These are phyloP conservation scores for Urostyla sp. DNA, from an alignment of 73 alveolate species.

Conservation along the genomic window DNA sequence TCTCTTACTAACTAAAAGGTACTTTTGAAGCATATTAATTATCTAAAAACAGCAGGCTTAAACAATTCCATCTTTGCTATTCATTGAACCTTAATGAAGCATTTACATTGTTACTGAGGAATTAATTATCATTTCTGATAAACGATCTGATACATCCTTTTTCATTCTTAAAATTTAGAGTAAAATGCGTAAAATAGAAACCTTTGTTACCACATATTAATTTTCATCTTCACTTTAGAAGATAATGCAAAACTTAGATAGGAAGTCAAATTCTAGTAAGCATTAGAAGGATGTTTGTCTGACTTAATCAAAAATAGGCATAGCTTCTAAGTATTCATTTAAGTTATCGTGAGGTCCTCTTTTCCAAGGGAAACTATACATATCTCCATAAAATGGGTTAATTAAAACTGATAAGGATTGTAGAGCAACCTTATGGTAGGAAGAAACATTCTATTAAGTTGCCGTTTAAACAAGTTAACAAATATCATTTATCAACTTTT, in stretches of 20 bases:
- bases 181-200: constrained; percentile 84
- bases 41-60: constrained; percentile 70
- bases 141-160: constrained; percentile 66
- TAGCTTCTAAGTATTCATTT: constrained; percentile 74
- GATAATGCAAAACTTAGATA: constrained; percentile 48
- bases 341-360: constrained; percentile 79
- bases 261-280: constrained; percentile 71
- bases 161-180: constrained; percentile 88
- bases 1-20: constrained; percentile 51
- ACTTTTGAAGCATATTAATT: constrained; percentile 65
- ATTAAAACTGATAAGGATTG: constrained; percentile 86
- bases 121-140: constrained; percentile 58
- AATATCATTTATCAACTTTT: constrained; percentile 80
- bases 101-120: constrained; percentile 34
- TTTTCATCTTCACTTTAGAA: constrained; percentile 72
- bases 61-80: constrained; percentile 69
- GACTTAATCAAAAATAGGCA: constrained; percentile 71
- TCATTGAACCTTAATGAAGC: constrained; percentile 46
- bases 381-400: constrained; percentile 97
- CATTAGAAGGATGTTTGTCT: constrained; percentile 58
- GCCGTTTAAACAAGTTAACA: constrained; percentile 49
- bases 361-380: constrained; percentile 95
- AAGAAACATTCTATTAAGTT: constrained; percentile 67
- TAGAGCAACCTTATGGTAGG: constrained; percentile 78
- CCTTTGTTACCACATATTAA: constrained; percentile 65